phyloP scores from a whole-genome alignment of 2,329 filamentous ascomycete species.

The Sclerotinia glacialis region DNA sequence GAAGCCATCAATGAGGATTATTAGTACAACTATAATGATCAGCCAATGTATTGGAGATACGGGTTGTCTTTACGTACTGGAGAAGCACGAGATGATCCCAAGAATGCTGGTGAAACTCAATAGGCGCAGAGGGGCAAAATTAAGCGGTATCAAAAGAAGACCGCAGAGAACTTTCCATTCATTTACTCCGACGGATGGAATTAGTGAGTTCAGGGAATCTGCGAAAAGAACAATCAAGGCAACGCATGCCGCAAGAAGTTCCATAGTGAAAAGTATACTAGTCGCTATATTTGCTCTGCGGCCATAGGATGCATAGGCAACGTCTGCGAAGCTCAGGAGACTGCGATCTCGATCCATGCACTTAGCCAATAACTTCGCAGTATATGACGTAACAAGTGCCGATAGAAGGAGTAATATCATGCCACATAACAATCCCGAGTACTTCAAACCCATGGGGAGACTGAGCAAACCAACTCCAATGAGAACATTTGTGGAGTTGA shows the following conservation, averaged over 20 bases:
- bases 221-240: constrained; percentile 90
- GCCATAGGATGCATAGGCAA: constrained; percentile 89
- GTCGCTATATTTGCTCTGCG: constrained; percentile 75
- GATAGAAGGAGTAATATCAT: constrained; percentile 70
- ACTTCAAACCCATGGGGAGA: constrained; percentile 81
- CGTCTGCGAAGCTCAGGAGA: constrained; percentile 89
- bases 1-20: constrained; percentile 82
- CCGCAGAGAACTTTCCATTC: constrained; percentile 87
- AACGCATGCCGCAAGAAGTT: constrained; percentile 84
- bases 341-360: constrained; percentile 83
- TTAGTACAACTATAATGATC: constrained; percentile 64
- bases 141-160: constrained; percentile 73
- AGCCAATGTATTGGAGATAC: background rate
- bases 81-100: constrained; percentile 86
- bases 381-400: constrained; percentile 77
- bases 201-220: constrained; percentile 77
- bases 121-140: constrained; percentile 77
- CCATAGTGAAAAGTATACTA: constrained; percentile 82
- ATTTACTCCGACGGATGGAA: constrained; percentile 65
- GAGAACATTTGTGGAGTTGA: constrained; percentile 82
- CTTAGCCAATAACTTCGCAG: constrained; percentile 77
- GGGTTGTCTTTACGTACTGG: constrained; percentile 59
- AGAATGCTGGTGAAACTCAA: constrained; percentile 89
- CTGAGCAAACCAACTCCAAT: constrained; percentile 89
- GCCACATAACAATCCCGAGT: constrained; percentile 85